phyloP scores from a whole-genome alignment of 441 rosid species.

The Manihot esculenta region DNA sequence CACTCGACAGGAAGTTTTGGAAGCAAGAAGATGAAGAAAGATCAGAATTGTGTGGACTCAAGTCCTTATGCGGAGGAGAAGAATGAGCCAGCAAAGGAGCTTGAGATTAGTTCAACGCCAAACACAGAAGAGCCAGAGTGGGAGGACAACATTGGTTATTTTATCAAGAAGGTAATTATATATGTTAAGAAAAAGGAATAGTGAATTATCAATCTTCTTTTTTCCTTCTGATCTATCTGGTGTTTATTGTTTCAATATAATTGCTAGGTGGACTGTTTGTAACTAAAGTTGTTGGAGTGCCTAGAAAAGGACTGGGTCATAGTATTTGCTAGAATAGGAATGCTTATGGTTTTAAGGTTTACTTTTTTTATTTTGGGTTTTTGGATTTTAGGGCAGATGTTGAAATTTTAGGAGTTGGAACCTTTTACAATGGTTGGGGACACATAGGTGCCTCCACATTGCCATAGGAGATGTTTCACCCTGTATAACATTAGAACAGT shows the following conservation, averaged over 20 bases:
- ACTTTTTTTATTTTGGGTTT: constrained; percentile 5
- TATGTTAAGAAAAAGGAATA: neutral
- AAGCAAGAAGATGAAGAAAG: constrained; percentile 73
- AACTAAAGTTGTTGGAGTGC: neutral
- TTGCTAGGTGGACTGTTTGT: neutral
- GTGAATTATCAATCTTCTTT: neutral
- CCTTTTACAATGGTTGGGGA: neutral
- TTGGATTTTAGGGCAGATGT: neutral
- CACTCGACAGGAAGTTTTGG: constrained; percentile 63
- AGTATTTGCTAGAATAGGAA: neutral
- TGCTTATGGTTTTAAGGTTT: neutral
- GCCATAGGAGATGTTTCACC: neutral
- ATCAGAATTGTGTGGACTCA: constrained; percentile 44
- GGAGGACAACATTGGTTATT: constrained; percentile 73
- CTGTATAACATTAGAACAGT: neutral
- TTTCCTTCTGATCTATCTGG: constrained; percentile 5
- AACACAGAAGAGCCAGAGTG: constrained; percentile 45
- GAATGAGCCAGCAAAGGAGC: constrained; percentile 17
- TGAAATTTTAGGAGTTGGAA: neutral
- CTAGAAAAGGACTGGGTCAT: neutral
- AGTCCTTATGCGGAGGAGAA: constrained; percentile 52
- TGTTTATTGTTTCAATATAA: neutral
- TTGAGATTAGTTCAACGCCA: neutral
- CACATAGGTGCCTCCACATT: neutral
- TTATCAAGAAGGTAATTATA: constrained; percentile 69